Evolutionary conservation across 495 filamentous ascomycete genomes (phyloP).

Genomic region (Hypoxylon intermedium): DNA sequence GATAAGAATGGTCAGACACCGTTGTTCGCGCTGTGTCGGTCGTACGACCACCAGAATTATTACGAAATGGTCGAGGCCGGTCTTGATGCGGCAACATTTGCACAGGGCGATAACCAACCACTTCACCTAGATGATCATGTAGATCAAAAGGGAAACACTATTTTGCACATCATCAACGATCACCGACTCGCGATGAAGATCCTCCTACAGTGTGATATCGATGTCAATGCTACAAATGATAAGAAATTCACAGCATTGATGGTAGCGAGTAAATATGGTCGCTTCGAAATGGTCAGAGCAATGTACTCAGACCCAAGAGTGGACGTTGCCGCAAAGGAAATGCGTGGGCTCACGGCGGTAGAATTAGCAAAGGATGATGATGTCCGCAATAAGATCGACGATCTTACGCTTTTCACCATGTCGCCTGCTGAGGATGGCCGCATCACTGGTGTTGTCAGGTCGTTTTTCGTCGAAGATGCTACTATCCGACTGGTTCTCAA

Average conservation of each 20-base stretch:
- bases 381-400: slow-evolving; percentile 93
- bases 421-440: slow-evolving; percentile 74
- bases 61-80: slow-evolving; percentile 81
- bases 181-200: slow-evolving; percentile 76
- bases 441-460: slow-evolving; percentile 92
- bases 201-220: slow-evolving; percentile 82
- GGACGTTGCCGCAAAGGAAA: slow-evolving; percentile 82
- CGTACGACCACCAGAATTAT: slow-evolving; percentile 93
- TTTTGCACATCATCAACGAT: slow-evolving; percentile 92
- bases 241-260: slow-evolving; percentile 95
- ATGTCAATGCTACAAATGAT: slow-evolving; percentile 95
- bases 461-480: slow-evolving; percentile 96
- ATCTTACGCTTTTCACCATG: slow-evolving; percentile 83
- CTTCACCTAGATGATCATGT: slow-evolving; percentile 93
- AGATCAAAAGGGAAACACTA: slow-evolving; percentile 89
- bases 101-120: slow-evolving; percentile 77
- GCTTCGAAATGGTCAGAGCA: slow-evolving; percentile 88
- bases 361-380: slow-evolving; percentile 99
- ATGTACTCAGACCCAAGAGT: slow-evolving; percentile 88
- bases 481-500: slow-evolving; percentile 93
- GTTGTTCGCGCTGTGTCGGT: slow-evolving; percentile 90
- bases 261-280: slow-evolving; percentile 98
- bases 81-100: slow-evolving; percentile 71
- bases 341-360: slow-evolving; percentile 90
- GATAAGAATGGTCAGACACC: slow-evolving; percentile 98